Evolutionary conservation across 1,284 basidiomycete genomes (phyloP), one percentile per base, ranked within the genome.

Genomic region (Gomphus bonarii): DNA sequence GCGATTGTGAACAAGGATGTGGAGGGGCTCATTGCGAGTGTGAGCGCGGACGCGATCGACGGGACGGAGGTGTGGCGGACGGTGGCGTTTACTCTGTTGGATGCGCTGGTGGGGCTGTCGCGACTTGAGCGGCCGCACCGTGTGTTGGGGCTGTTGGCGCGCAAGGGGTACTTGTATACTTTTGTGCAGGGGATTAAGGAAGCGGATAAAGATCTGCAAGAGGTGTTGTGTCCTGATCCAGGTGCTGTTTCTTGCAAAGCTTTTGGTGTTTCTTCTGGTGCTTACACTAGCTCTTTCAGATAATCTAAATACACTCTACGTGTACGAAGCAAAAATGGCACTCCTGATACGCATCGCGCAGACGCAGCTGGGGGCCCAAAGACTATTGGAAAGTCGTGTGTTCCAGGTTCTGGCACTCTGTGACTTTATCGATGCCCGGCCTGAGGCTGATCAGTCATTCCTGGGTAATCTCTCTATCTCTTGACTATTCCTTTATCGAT

Each of bases 1-100:
- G 66, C 75, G 0, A 73, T 88, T 55, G 70, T 91, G 66, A 87
- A 84, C 66, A 70, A 72, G 25, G 71, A 80, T 33, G 74, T 83
- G 57, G 95, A 97, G 59, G 79, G 87, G 3, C 72, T 99, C 20
- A 76, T 95, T 0, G 72, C 83, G 0, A 76, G 84, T n/a, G 75
- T 97, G 30, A 85, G 90, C 38, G 79, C 91, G 18, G 95, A 99
- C 67, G 94, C 93, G 0, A 88, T 95, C 58, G 94, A 97, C 64
- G 94, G 93, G 10, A 84, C 88, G 31, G 94, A 97, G 67, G 90
- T 98, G 0, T 97, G 95, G 94, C 91, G 94, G 72, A 95, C 95
- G 18, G 84, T 95, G 30, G 88, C 91, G 18, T 95, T 94, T 67
- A 88, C 91, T 72, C 75, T 91, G 5, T 74, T 95, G 52, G 89